phyloP scores from a whole-genome alignment of 73 alveolate species.

The Chromera velia region DNA sequence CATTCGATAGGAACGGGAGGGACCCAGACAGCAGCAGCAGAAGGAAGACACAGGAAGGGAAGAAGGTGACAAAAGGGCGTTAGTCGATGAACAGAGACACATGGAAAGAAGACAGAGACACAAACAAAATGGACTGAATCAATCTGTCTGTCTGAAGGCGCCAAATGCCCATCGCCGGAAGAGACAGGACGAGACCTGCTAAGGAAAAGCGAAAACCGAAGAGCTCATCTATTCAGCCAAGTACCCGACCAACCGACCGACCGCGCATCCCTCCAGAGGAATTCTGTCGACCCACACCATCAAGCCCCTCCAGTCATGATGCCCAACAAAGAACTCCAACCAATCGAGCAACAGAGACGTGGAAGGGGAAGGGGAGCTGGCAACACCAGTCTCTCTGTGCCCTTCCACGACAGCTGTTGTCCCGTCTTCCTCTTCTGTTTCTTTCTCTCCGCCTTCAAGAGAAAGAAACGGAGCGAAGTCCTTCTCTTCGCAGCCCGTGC shows the following conservation, averaged over 20 bases:
- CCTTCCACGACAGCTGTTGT: not conserved
- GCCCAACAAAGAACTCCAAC: slow-evolving; percentile 34
- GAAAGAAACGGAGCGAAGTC: not conserved
- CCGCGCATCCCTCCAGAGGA: slow-evolving; percentile 2
- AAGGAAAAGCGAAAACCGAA: no score
- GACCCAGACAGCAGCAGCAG: no score
- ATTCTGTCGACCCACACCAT: slow-evolving; percentile 26
- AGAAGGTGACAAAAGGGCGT: no score
- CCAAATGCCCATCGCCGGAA: no score
- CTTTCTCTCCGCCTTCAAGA: not conserved
- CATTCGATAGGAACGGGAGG: no score
- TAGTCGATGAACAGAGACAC: no score
- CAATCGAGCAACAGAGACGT: slow-evolving; percentile 3
- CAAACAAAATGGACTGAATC: not conserved
- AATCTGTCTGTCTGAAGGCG: not conserved
- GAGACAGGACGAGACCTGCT: no score
- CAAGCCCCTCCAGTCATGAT: slow-evolving; percentile 43
- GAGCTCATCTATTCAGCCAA: no score
- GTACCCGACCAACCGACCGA: no score
- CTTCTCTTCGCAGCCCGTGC: not conserved
- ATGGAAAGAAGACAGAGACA: no score
- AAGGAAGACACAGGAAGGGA: no score
- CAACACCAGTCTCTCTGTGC: not conserved
- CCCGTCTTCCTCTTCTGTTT: not conserved
- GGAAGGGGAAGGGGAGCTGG: not conserved